A percentile compares a stretch with the other conserved stretches of the same genome.
These are phyloP conservation scores for Boletus reticulatus DNA, from an alignment of 768 basidiomycete species.

Conservation along the genomic window DNA sequence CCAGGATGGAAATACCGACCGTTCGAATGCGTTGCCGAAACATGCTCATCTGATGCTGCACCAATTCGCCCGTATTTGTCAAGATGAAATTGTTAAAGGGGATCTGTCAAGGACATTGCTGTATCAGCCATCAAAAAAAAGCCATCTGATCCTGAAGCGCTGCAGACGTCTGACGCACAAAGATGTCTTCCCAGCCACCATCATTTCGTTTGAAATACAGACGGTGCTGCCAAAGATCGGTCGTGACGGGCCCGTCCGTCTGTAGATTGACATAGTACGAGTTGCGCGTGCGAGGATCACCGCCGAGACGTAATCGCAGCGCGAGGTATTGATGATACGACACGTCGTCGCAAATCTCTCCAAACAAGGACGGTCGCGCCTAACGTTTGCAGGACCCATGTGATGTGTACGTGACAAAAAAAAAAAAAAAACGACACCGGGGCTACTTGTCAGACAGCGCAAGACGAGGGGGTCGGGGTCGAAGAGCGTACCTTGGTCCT, in stretches of 20 bases:
- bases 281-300: constrained; percentile 70
- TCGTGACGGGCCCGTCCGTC: constrained; percentile 76
- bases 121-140: constrained; percentile 1
- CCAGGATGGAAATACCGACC: constrained; percentile 84
- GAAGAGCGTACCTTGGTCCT: constrained; percentile 63
- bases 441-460: too few species aligned
- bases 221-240: constrained; percentile 93
- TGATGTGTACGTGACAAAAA: too few species aligned
- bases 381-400: constrained; percentile 22
- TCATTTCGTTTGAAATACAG: constrained; percentile 71
- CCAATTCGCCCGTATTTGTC: constrained; percentile 71
- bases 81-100: constrained; percentile 76
- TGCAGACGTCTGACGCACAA: constrained; percentile 49
- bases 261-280: constrained; percentile 96
- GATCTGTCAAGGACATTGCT: constrained; percentile 46
- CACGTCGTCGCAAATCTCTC: constrained; percentile 81
- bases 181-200: constrained; percentile 78
- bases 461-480: too few species aligned
- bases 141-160: neutral
- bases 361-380: constrained; percentile 82
- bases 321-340: constrained; percentile 79
- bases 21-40: constrained; percentile 71
- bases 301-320: constrained; percentile 73
- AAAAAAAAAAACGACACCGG: too few species aligned
- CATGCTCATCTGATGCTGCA: constrained; percentile 73